Evolutionary conservation across 2,329 filamentous ascomycete genomes (phyloP).

Genomic region (Xylariaceae sp.): DNA sequence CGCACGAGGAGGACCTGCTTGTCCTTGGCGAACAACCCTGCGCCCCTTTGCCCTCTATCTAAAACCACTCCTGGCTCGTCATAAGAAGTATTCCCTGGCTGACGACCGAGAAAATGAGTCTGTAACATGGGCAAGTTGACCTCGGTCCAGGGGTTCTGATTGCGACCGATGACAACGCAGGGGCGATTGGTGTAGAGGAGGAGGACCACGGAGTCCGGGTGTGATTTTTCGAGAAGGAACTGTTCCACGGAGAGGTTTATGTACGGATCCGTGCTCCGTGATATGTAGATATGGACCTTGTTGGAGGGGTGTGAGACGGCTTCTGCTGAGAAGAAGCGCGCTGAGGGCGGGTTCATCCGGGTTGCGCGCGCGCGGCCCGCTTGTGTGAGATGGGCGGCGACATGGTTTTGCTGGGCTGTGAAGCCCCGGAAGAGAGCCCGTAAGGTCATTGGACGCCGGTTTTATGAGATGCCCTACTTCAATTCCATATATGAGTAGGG

Average conservation of each 20-base stretch:
- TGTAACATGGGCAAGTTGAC: conserved; percentile 54
- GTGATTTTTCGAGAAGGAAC: conserved; percentile 71
- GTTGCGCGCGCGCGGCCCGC: background rate
- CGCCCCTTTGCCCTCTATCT: conserved; percentile 11
- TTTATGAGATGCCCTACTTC: background rate
- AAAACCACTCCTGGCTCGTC: no score
- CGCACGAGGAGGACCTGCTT: conserved; percentile 60
- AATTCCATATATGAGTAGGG: background rate
- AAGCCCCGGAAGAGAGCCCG: conserved; percentile 19
- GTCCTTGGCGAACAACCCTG: conserved; percentile 9
- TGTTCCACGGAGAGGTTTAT: conserved; percentile 94
- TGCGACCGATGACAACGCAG: conserved; percentile 85
- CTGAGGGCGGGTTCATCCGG: background rate
- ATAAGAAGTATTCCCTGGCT: no score
- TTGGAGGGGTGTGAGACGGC: conserved; percentile 40
- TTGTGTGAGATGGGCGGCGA: background rate
- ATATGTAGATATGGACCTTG: conserved; percentile 64
- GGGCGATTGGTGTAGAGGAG: conserved; percentile 86
- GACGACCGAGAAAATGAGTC: no score
- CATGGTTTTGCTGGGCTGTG: conserved; percentile 3
- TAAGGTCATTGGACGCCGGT: conserved; percentile 14
- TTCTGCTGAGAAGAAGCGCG: conserved; percentile 33
- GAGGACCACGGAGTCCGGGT: conserved; percentile 67
- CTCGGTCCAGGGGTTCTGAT: conserved; percentile 97
- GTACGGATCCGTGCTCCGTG: conserved; percentile 66